Percentiles rank a stretch among this genome's conserved stretches.
phyloP scores from a whole-genome alignment of 352 stramenopile genomes.

The Phytophthora hybrid region DNA sequence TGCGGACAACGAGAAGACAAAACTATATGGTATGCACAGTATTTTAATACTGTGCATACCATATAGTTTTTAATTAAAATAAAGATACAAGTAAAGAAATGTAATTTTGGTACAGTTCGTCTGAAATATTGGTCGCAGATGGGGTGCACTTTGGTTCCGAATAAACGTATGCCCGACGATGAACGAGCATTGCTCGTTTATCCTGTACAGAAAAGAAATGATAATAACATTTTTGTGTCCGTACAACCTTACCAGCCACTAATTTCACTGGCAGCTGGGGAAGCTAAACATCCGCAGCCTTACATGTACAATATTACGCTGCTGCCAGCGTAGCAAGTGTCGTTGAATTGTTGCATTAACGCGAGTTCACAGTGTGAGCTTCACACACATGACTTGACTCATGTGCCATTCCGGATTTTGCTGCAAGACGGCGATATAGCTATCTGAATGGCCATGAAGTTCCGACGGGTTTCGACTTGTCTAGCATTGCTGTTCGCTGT shows the following conservation, averaged over 20 bases:
- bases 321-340: background rate
- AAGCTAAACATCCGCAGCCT: background rate
- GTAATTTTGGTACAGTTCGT: background rate
- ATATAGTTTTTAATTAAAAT: too few relatives aligned
- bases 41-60: too few relatives aligned
- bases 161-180: background rate
- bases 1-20: background rate
- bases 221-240: background rate
- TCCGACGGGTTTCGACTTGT: conserved; percentile 1
- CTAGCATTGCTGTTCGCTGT: conserved; percentile 6
- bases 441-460: conserved; percentile 10
- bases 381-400: background rate
- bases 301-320: too few relatives aligned
- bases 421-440: background rate
- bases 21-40: too few relatives aligned
- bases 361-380: too few relatives aligned
- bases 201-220: background rate
- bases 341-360: conserved; percentile 1
- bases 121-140: background rate
- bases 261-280: background rate
- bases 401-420: conserved; percentile 14
- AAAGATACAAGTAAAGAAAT: too few relatives aligned
- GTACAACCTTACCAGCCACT: background rate
- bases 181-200: conserved; percentile 1
- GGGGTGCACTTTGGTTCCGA: background rate